These are phyloP conservation scores for Murraya koenigii DNA, from an alignment of 345 rosid species.

Conservation along the genomic window DNA sequence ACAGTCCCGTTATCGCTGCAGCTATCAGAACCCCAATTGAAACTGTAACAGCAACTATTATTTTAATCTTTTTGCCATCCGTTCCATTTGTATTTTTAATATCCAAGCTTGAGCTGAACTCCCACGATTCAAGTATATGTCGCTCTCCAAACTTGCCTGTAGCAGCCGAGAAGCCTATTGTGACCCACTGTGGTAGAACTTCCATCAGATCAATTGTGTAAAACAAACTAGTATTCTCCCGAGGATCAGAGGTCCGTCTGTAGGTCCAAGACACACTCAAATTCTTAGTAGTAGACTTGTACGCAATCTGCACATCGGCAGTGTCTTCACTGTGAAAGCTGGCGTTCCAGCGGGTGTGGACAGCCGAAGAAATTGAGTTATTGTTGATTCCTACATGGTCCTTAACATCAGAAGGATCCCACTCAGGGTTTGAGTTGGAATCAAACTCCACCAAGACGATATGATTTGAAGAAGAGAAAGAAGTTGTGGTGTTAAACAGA, in stretches of 20 bases:
- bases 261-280: constrained; percentile 34
- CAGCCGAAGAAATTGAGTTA: constrained; percentile 30
- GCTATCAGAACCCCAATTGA: constrained; percentile 12
- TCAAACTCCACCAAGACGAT: constrained; percentile 23
- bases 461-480: constrained; percentile 9
- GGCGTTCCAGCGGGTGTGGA: constrained; percentile 37
- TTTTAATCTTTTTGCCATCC: background rate
- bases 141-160: constrained; percentile 13
- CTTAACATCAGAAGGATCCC: constrained; percentile 22
- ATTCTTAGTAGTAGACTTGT: constrained; percentile 32
- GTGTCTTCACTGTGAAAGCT: constrained; percentile 31
- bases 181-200: constrained; percentile 34
- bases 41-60: constrained; percentile 15
- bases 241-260: background rate
- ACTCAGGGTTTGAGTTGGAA: constrained; percentile 15
- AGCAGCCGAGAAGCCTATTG: constrained; percentile 39
- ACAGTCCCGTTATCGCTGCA: background rate
- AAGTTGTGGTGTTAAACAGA: constrained; percentile 19
- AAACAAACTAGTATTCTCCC: constrained; percentile 25
- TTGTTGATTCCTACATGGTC: constrained; percentile 44
- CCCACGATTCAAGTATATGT: constrained; percentile 32
- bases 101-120: constrained; percentile 33
- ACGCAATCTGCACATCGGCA: constrained; percentile 28
- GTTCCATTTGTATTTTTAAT: background rate
- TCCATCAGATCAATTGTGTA: constrained; percentile 24